Evolutionary conservation across 208 protist genomes (phyloP).

Genomic region (Trypanosoma rangeli): DNA sequence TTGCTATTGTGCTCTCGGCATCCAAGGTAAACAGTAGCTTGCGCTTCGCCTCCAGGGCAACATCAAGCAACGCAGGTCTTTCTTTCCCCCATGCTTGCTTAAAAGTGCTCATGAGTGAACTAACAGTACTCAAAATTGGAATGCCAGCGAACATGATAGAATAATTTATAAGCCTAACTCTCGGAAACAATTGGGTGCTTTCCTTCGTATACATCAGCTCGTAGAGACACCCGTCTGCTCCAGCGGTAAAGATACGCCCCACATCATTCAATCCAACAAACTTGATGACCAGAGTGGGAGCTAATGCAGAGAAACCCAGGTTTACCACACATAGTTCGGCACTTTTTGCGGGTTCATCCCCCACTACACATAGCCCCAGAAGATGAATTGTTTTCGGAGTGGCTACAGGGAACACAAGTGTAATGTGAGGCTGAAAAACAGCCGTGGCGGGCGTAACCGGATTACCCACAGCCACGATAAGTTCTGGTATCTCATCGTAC

Average conservation of each 20-base stretch:
- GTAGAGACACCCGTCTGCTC: slow-evolving; percentile 77
- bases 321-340: slow-evolving; percentile 67
- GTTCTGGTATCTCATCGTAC: slow-evolving; percentile 81
- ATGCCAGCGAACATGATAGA: slow-evolving; percentile 45
- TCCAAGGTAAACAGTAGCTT: slow-evolving; percentile 71
- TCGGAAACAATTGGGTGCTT: slow-evolving; percentile 57
- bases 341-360: slow-evolving; percentile 38
- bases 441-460: slow-evolving; percentile 49
- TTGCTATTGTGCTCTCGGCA: slow-evolving; percentile 57
- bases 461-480: slow-evolving; percentile 79
- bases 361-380: slow-evolving; percentile 77
- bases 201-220: slow-evolving; percentile 78
- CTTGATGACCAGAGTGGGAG: slow-evolving; percentile 61
- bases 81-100: slow-evolving; percentile 58
- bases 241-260: slow-evolving; percentile 79
- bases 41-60: slow-evolving; percentile 64
- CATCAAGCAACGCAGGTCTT: slow-evolving; percentile 63
- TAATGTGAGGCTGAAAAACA: slow-evolving; percentile 84
- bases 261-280: slow-evolving; percentile 39
- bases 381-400: slow-evolving; percentile 71
- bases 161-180: slow-evolving; percentile 75
- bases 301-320: slow-evolving; percentile 65
- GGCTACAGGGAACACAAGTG: slow-evolving; percentile 72
- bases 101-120: slow-evolving; percentile 39
- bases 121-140: slow-evolving; percentile 64